Conservation (phyloP, 805 yeast species). For the Helenozyma rhizophorensis region DNA sequence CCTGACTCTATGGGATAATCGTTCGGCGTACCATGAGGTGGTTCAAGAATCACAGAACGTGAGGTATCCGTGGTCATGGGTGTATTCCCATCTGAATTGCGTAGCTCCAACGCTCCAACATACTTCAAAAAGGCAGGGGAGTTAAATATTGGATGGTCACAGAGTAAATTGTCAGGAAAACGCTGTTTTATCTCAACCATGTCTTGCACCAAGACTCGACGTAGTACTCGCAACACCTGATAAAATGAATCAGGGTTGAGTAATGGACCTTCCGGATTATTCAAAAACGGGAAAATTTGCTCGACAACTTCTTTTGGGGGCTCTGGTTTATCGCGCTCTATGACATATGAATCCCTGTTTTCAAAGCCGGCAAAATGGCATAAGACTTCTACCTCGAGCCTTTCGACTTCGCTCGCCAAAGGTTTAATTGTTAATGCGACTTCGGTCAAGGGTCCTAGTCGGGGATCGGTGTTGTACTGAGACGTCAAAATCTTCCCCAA, state of each 20-base stretch:
- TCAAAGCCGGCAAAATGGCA: constrained; percentile 22
- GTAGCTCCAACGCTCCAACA: constrained; percentile 2
- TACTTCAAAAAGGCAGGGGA: constrained; percentile 15
- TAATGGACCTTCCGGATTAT: too few relatives aligned
- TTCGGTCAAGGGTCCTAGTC: not conserved
- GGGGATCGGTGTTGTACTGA: constrained; percentile 3
- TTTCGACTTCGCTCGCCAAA: constrained; percentile 6
- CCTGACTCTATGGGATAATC: too few relatives aligned
- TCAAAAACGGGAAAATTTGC: constrained; percentile 27
- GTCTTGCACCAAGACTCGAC: constrained; percentile 25
- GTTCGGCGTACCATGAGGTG: too few relatives aligned
- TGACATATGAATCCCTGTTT: constrained; percentile 12
- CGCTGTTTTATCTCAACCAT: constrained; percentile 21
- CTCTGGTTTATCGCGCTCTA: constrained; percentile 16
- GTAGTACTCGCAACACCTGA: constrained; percentile 10
- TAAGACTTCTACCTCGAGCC: constrained; percentile 12
- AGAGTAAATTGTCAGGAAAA: constrained; percentile 22
- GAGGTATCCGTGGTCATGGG: too few relatives aligned
- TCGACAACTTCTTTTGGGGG: constrained; percentile 24
- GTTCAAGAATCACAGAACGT: too few relatives aligned
- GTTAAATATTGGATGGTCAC: constrained; percentile 23
- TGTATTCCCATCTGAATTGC: not conserved
- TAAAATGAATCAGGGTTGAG: constrained; percentile 14
- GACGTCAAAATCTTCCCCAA: constrained; percentile 17
- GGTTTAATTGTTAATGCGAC: constrained; percentile 7